Evolutionary conservation across 495 filamentous ascomycete species (phyloP).

Genomic region (Daldinia caldariorum): DNA sequence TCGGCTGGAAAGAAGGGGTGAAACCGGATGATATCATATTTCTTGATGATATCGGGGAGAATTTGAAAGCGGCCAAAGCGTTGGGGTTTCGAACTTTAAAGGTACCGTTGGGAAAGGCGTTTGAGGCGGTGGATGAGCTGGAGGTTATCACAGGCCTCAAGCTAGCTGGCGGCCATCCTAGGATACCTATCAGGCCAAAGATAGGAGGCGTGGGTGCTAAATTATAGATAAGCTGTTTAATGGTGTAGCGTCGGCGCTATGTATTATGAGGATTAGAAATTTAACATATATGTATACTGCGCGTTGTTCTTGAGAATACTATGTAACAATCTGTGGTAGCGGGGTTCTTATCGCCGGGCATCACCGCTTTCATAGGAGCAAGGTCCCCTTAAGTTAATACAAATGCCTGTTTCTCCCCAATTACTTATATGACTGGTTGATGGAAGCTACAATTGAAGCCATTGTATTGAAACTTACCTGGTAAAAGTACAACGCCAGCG

Average conservation of each 20-base stretch:
- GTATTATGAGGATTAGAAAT: not conserved
- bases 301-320: too few relatives aligned
- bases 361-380: not conserved
- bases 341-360: not conserved
- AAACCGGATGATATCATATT: conserved; percentile 79
- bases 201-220: conserved; percentile 49
- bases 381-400: not conserved
- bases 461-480: not conserved
- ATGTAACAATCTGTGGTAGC: not conserved
- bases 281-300: not conserved
- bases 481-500: not conserved
- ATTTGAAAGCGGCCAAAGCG: conserved; percentile 80
- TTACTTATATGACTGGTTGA: not conserved
- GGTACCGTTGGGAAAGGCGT: conserved; percentile 78
- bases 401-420: not conserved
- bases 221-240: conserved; percentile 40
- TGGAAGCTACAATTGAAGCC: not conserved
- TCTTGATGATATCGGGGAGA: conserved; percentile 95
- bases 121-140: conserved; percentile 71
- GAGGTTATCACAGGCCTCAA: conserved; percentile 62
- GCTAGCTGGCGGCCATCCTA: conserved; percentile 57
- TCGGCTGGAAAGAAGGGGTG: conserved; percentile 63
- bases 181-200: conserved; percentile 53
- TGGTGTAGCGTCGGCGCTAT: not conserved
- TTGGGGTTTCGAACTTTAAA: conserved; percentile 85